phyloP scores from a whole-genome alignment of 2,329 filamentous ascomycete species.

The Metarhizium sp. region DNA sequence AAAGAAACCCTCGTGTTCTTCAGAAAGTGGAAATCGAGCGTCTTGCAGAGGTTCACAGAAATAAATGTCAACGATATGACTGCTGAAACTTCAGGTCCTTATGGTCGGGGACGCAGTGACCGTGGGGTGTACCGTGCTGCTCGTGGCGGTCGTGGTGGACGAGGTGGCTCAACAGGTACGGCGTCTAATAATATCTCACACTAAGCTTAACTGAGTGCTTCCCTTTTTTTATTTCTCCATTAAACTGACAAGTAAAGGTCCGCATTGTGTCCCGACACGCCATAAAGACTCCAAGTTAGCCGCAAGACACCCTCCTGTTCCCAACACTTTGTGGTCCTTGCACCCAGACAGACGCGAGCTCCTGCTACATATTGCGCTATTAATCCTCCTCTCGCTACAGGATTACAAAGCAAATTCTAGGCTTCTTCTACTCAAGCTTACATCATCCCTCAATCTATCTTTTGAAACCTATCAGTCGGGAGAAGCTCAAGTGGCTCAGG shows the following conservation, averaged over 20 bases:
- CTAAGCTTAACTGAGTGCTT: background rate
- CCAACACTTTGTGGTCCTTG: conserved; percentile 51
- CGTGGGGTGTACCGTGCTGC: conserved; percentile 14
- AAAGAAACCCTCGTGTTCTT: conserved; percentile 62
- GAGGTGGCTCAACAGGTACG: conserved; percentile 26
- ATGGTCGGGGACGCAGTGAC: conserved; percentile 23
- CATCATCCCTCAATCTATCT: conserved; percentile 62
- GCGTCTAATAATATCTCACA: background rate
- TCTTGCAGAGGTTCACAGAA: conserved; percentile 63
- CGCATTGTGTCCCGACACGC: conserved; percentile 30
- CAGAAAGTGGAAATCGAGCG: conserved; percentile 66
- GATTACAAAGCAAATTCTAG: conserved; percentile 69
- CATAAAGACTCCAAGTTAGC: conserved; percentile 38
- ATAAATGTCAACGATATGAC: conserved; percentile 42
- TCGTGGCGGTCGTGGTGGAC: conserved; percentile 22
- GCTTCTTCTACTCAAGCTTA: conserved; percentile 58
- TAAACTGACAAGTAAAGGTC: conserved; percentile 15
- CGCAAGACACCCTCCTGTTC: conserved; percentile 46
- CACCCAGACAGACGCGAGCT: conserved; percentile 53
- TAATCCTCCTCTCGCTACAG: conserved; percentile 67
- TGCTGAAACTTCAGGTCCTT: conserved; percentile 12
- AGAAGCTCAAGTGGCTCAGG: conserved; percentile 66
- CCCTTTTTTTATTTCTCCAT: background rate
- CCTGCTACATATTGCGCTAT: conserved; percentile 61
- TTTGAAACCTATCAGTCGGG: conserved; percentile 56